phyloP scores from a whole-genome alignment of 225 moss, liverwort and hornwort genomes.

The Antitrichia curtipendula region DNA sequence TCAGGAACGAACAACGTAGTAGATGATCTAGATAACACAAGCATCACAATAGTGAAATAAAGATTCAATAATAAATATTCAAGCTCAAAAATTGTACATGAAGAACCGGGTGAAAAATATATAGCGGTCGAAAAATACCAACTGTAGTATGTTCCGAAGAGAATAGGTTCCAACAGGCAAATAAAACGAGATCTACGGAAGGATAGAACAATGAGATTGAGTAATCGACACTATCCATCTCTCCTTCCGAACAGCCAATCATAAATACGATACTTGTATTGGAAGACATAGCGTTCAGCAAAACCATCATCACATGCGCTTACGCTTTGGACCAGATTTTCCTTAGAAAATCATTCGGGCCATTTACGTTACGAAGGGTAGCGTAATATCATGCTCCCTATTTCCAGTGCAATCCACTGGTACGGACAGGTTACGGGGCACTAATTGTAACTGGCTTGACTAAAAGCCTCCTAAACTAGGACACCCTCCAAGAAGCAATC shows the following conservation, averaged over 20 bases:
- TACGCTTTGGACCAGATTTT: neutral
- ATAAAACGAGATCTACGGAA: neutral
- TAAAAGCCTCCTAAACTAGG: neutral
- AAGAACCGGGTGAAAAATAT: neutral
- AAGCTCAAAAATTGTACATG: neutral
- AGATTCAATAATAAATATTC: neutral
- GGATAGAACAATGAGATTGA: neutral
- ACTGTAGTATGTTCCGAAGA: neutral
- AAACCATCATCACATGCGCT: neutral
- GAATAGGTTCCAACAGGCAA: neutral
- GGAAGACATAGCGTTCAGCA: neutral
- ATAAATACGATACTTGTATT: neutral
- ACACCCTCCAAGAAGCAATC: neutral
- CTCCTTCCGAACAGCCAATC: neutral
- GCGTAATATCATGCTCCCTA: neutral
- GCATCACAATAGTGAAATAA: neutral
- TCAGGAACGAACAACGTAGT: neutral
- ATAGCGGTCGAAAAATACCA: neutral
- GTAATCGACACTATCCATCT: neutral
- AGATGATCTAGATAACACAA: neutral
- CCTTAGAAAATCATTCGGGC: neutral
- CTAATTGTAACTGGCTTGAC: neutral
- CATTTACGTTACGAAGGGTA: neutral
- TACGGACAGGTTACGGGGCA: neutral
- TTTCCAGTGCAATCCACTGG: neutral